A percentile compares a stretch with the other conserved stretches of the same genome.
These are phyloP conservation scores for Globisporangium recalcitrans DNA, from an alignment of 352 stramenopile species.

Conservation along the genomic window DNA sequence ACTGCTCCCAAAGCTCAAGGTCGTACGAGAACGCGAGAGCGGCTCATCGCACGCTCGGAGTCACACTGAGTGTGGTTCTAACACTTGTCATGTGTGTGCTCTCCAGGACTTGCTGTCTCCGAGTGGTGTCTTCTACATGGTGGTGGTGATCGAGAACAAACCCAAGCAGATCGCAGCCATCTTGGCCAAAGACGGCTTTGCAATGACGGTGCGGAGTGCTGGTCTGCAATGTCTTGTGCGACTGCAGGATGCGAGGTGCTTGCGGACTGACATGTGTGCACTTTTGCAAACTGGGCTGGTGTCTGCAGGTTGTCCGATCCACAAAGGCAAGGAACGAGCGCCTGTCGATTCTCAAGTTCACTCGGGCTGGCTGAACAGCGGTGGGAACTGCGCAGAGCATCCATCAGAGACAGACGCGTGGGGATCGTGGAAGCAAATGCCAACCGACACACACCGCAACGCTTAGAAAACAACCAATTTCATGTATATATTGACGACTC, in stretches of 20 bases:
- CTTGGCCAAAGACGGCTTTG: constrained; percentile 57
- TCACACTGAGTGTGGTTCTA: no score
- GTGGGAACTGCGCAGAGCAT: not conserved
- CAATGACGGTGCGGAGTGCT: constrained; percentile 43
- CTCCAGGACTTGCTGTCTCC: constrained; percentile 61
- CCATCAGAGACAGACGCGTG: no score
- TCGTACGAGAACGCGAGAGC: constrained; percentile 6
- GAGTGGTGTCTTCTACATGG: constrained; percentile 93
- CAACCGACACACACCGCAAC: not conserved
- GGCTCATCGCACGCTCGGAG: no score
- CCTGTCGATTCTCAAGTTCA: constrained; percentile 75
- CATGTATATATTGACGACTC: constrained; percentile 15
- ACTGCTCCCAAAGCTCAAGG: constrained; percentile 89
- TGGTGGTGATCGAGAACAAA: constrained; percentile 97
- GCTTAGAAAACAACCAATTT: constrained; percentile 5
- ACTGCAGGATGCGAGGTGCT: not conserved
- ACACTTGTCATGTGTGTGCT: not conserved
- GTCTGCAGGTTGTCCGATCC: constrained; percentile 52
- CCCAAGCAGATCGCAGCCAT: constrained; percentile 89
- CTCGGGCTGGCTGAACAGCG: not conserved
- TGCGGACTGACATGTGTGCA: not conserved
- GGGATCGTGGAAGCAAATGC: not conserved
- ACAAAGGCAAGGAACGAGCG: constrained; percentile 67
- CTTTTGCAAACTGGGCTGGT: not conserved
- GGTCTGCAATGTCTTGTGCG: not conserved